Evolutionary conservation across 2,329 filamentous ascomycete genomes (phyloP), one percentile per base, ranked within the genome.

Genomic region (Colletotrichum karsti): DNA sequence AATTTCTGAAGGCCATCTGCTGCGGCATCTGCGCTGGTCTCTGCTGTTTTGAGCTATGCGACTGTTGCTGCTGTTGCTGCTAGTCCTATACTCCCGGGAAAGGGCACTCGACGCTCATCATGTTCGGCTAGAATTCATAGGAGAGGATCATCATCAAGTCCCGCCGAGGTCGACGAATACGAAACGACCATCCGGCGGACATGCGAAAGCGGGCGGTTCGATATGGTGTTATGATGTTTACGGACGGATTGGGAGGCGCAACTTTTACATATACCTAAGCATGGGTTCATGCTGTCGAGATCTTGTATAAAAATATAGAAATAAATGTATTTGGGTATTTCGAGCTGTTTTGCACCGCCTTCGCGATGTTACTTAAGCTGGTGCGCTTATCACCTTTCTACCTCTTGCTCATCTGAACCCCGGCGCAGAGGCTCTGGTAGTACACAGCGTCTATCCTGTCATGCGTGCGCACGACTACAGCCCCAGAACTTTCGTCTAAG

Each of bases 1-100:
- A 48, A 10, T 8, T 51, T 15, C 15, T 33, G 26, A 62, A 81
- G 80, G 80, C 79, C 13, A 71, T 81, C 53, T 81, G 79, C 74
- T 82, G 79, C 62, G 80, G 80, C 28, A 73, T 81, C 56, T 81
- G 79, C 63, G 79, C 79, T 6, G 79, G 80, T 22, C 73, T 81
- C 4, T 79, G 77, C 70, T 81, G 80, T 71, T 81, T 80, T 62
- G 78, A 81, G 71, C 81, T 71, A 63, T 66, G 70, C 54, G 73
- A 74, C 22, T 74, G 76, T 73, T 77, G 71, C 72, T 79, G 71
- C 72, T 77, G 72, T 56, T 69, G 65, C 9, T 66, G 54, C 15
- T 59, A 53, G 53, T 46, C 33, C 15, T 35, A n/a, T n/a, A n/a
- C n/a, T n/a, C n/a, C n/a, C n/a, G n/a, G n/a, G n/a, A n/a, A n/a